Conservation (phyloP, 176 grass and related monocot species). For the Leersia perrieri region DNA sequence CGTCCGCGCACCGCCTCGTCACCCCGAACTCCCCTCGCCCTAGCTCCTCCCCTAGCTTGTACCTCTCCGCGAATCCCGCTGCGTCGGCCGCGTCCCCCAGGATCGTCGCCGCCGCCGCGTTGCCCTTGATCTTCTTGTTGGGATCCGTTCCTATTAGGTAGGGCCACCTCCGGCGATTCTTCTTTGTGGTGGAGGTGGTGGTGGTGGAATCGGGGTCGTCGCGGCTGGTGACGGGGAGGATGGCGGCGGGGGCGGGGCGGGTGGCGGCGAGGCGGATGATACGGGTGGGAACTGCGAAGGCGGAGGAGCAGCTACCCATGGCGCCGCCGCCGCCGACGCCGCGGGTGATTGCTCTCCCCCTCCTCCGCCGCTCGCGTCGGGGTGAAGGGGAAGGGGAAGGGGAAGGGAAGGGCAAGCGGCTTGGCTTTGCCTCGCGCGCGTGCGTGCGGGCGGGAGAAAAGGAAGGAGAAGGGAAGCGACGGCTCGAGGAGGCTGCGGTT, state of each 20-base stretch:
- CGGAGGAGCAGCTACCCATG: conserved; percentile 66
- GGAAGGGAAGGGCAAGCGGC: no score
- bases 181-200: background rate
- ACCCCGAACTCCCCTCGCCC: conserved; percentile 89
- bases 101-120: conserved; percentile 20
- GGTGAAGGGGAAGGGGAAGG: no score
- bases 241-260: background rate
- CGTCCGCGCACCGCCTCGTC: conserved; percentile 61
- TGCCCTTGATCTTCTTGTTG: no score
- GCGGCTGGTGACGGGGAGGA: conserved; percentile 16
- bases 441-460: background rate
- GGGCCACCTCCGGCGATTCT: conserved; percentile 9
- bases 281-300: conserved; percentile 24
- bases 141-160: no score
- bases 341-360: conserved; percentile 22
- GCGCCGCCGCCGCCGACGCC: conserved; percentile 8
- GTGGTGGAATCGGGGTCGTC: no score
- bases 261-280: conserved; percentile 1
- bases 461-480: background rate
- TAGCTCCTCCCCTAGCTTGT: conserved; percentile 66
- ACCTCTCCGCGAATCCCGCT: conserved; percentile 43
- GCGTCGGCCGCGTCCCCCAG: conserved; percentile 10
- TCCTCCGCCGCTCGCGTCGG: conserved; percentile 31
- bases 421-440: background rate
- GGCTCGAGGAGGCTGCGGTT: background rate